Evolutionary conservation across 371 early-diverging fungal genomes (phyloP).

Genomic region (Syncephalastrum racemosum): DNA sequence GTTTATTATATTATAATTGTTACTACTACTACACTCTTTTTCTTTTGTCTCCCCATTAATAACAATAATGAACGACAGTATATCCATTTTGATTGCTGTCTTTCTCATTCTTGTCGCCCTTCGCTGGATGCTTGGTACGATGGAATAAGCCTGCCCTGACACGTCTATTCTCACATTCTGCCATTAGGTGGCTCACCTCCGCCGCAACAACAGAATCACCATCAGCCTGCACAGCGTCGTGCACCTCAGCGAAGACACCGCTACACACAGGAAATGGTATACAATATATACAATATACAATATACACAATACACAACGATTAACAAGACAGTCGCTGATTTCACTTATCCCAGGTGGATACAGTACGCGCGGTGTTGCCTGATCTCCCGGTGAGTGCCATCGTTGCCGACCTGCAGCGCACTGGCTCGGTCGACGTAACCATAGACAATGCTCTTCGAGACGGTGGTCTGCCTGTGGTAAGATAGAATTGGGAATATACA

Average conservation of each 20-base stretch:
- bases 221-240: slow-evolving; percentile 37
- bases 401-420: slow-evolving; percentile 79
- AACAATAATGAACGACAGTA: slow-evolving; percentile 68
- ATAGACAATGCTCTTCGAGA: slow-evolving; percentile 86
- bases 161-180: slow-evolving; percentile 4
- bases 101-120: slow-evolving; percentile 71
- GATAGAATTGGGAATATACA: too few species aligned
- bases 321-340: slow-evolving; percentile 3
- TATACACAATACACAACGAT: too few species aligned
- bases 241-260: slow-evolving; percentile 35
- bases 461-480: slow-evolving; percentile 72
- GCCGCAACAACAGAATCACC: slow-evolving; percentile 36
- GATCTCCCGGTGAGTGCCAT: slow-evolving; percentile 82
- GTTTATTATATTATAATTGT: too few species aligned
- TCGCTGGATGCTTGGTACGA: slow-evolving; percentile 74
- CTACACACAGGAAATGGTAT: slow-evolving; percentile 66
- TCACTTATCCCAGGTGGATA: slow-evolving; percentile 55
- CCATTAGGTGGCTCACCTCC: slow-evolving; percentile 36
- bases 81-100: slow-evolving; percentile 71
- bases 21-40: neutral
- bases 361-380: slow-evolving; percentile 85
- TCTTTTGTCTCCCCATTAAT: neutral
- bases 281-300: neutral
- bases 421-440: slow-evolving; percentile 85
- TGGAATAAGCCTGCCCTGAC: neutral